phyloP scores from a whole-genome alignment of 495 filamentous ascomycete species.

The Halenospora varia region DNA sequence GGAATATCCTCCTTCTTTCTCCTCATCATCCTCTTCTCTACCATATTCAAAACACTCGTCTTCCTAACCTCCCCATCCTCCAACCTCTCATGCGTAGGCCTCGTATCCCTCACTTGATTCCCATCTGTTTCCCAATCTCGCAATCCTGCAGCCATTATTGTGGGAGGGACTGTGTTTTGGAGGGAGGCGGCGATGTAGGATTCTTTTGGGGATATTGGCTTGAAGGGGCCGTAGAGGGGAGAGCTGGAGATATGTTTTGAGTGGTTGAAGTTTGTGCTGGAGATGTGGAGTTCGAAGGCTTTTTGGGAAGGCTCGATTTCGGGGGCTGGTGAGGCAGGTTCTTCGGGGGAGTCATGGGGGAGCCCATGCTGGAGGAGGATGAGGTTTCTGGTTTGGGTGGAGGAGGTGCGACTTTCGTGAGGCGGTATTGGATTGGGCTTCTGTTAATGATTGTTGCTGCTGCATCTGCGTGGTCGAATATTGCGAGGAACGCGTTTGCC shows the following conservation, averaged over 20 bases:
- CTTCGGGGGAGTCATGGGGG: neutral
- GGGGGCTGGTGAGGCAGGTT: neutral
- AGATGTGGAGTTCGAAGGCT: conserved; percentile 36
- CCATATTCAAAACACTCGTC: neutral
- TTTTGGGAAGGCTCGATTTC: conserved; percentile 6
- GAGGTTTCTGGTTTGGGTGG: conserved; percentile 21
- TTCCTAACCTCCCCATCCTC: conserved; percentile 9
- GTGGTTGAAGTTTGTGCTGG: conserved; percentile 33
- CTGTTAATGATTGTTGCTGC: conserved; percentile 12
- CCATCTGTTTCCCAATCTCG: conserved; percentile 44
- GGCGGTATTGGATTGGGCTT: conserved; percentile 34
- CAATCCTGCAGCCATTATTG: conserved; percentile 34
- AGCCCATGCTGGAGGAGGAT: conserved; percentile 11
- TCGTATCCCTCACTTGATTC: conserved; percentile 21
- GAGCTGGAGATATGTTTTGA: conserved; percentile 22
- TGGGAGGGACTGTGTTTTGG: conserved; percentile 29
- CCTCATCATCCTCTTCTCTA: conserved; percentile 3
- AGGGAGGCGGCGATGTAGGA: conserved; percentile 33
- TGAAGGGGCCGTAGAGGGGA: conserved; percentile 41
- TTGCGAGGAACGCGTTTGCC: conserved; percentile 34
- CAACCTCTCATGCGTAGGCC: conserved; percentile 11
- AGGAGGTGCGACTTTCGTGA: conserved; percentile 29
- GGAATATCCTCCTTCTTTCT: conserved; percentile 20
- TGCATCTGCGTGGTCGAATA: conserved; percentile 24
- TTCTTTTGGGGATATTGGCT: conserved; percentile 14